Evolutionary conservation across 139 green algal genomes (phyloP).

Genomic region (Tetraselmis striata): DNA sequence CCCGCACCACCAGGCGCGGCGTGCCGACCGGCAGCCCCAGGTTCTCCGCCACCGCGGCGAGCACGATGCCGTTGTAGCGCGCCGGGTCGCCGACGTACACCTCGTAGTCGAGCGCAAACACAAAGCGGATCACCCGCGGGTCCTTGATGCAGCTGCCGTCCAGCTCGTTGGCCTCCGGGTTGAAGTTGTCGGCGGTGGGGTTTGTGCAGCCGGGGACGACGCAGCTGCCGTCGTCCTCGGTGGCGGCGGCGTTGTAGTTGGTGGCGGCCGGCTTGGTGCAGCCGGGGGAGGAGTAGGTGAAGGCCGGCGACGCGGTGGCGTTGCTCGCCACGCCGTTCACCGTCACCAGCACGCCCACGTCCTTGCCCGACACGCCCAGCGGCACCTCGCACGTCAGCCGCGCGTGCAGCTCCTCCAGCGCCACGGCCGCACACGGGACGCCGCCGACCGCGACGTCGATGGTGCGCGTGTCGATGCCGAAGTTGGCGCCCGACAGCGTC

Average conservation of each 20-base stretch:
- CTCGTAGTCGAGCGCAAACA: background rate
- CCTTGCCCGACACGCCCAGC: background rate
- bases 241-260: background rate
- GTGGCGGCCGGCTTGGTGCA: background rate
- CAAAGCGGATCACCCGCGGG: background rate
- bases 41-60: background rate
- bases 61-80: background rate
- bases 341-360: conserved; percentile 11
- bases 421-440: background rate
- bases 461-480: conserved; percentile 4
- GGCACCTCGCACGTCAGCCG: conserved; percentile 7
- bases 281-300: background rate
- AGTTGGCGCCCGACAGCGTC: conserved; percentile 21
- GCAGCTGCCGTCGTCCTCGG: background rate
- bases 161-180: background rate
- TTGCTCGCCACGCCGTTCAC: conserved; percentile 5
- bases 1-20: background rate
- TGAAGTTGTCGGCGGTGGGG: conserved; percentile 1
- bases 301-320: background rate
- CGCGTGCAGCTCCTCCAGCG: background rate
- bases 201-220: conserved; percentile 3
- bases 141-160: conserved; percentile 5
- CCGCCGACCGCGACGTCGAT: background rate
- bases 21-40: background rate
- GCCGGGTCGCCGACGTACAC: background rate